Conservation (phyloP, 2,329 filamentous ascomycete species). For the Sporothrix pallida region DNA sequence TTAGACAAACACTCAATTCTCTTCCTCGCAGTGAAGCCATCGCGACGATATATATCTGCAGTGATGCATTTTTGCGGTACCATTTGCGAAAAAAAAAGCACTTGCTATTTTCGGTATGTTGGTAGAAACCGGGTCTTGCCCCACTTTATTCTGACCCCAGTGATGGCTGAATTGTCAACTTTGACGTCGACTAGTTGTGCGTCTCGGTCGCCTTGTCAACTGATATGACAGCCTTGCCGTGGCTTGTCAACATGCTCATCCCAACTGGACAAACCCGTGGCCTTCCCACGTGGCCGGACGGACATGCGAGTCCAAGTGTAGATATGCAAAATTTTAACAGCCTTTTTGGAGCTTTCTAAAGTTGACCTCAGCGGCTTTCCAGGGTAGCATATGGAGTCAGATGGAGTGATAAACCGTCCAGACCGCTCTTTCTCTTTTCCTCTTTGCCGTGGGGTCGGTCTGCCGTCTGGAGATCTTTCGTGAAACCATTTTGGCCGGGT, state of each 20-base stretch:
- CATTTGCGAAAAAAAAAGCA: slow-evolving; percentile 1
- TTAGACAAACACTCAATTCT: not conserved
- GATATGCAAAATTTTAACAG: not conserved
- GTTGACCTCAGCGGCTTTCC: not conserved
- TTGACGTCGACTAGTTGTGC: not conserved
- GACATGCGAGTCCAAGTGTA: not conserved
- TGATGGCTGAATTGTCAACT: not conserved
- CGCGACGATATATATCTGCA: not conserved
- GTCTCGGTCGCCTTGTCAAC: not conserved
- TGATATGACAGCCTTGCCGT: slow-evolving; percentile 10
- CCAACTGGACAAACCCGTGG: not conserved
- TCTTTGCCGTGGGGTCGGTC: not conserved
- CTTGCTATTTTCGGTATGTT: slow-evolving; percentile 8
- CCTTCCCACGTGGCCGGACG: slow-evolving; percentile 7
- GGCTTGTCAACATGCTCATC: not conserved
- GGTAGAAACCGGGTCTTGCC: not conserved
- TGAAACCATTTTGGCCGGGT: not conserved
- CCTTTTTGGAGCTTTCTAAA: not conserved
- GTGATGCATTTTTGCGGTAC: not conserved
- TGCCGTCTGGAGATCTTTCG: not conserved
- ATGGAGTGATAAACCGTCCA: not conserved
- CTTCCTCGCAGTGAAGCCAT: slow-evolving; percentile 9
- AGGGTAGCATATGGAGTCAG: slow-evolving; percentile 9
- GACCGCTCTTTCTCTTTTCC: slow-evolving; percentile 26
- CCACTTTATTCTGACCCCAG: not conserved